phyloP scores from a whole-genome alignment of 768 basidiomycete species.

The Boletus insuetus region DNA sequence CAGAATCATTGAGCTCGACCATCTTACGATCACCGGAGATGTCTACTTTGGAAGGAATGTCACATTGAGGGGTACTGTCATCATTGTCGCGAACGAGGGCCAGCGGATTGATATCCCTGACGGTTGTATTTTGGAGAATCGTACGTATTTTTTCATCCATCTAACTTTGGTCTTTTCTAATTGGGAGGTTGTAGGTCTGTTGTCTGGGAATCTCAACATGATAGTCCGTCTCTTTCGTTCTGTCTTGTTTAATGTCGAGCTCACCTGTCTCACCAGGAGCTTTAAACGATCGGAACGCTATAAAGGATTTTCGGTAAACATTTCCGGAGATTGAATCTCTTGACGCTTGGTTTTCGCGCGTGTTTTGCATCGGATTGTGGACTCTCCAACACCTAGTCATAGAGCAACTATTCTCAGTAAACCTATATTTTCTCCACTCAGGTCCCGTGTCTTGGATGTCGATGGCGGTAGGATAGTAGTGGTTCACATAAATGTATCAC shows the following conservation, averaged over 20 bases:
- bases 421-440: not conserved
- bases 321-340: conserved; percentile 5
- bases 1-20: conserved; percentile 69
- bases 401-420: conserved; percentile 9
- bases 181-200: conserved; percentile 41
- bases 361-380: conserved; percentile 18
- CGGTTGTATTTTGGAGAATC: conserved; percentile 68
- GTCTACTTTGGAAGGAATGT: conserved; percentile 66
- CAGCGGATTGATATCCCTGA: conserved; percentile 74
- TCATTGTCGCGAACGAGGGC: conserved; percentile 76
- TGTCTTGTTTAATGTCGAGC: not conserved
- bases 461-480: conserved; percentile 3
- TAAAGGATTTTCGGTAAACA: not conserved
- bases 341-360: conserved; percentile 4
- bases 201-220: conserved; percentile 75
- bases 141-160: conserved; percentile 30
- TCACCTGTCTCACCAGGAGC: conserved; percentile 24
- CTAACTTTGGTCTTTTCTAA: conserved; percentile 13
- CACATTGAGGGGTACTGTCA: conserved; percentile 64
- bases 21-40: conserved; percentile 70
- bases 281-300: conserved; percentile 20
- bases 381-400: conserved; percentile 14
- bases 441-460: conserved; percentile 1
- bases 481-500: not conserved
- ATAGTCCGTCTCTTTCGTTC: conserved; percentile 43